phyloP scores from a whole-genome alignment of 83 land plant genomes.

The Diphasiastrum complanatum region DNA sequence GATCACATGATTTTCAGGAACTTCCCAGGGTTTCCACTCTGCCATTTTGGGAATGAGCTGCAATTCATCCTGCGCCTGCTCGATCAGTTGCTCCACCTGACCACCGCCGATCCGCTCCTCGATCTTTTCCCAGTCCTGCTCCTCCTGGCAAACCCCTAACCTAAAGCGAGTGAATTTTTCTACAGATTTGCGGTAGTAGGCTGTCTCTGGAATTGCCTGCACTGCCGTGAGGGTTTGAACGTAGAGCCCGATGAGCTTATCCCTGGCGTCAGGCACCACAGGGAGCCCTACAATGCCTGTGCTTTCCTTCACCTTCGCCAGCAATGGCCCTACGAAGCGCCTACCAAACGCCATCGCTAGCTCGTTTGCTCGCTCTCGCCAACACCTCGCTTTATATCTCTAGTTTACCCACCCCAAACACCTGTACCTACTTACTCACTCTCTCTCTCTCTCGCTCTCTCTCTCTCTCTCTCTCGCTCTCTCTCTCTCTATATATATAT shows the following conservation, averaged over 20 bases:
- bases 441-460: no score
- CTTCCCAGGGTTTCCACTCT: conserved; percentile 98
- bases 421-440: no score
- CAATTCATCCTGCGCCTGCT: conserved; percentile 88
- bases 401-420: no score
- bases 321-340: conserved; percentile 44
- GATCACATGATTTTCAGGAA: conserved; percentile 78
- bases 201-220: conserved; percentile 66
- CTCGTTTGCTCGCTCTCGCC: no score
- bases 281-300: conserved; percentile 90
- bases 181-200: conserved; percentile 79
- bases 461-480: no score
- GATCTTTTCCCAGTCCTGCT: conserved; percentile 82
- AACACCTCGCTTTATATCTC: no score
- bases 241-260: conserved; percentile 81
- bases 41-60: conserved; percentile 72
- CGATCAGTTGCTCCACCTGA: conserved; percentile 95
- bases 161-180: conserved; percentile 75
- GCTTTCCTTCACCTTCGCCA: conserved; percentile 84
- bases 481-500: no score
- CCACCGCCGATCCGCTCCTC: conserved; percentile 77
- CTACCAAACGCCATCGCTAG: no score
- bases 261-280: conserved; percentile 90
- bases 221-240: conserved; percentile 67
- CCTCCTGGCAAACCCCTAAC: conserved; percentile 71